Conservation (phyloP, 345 rosid species). For the Balakata baccata region DNA sequence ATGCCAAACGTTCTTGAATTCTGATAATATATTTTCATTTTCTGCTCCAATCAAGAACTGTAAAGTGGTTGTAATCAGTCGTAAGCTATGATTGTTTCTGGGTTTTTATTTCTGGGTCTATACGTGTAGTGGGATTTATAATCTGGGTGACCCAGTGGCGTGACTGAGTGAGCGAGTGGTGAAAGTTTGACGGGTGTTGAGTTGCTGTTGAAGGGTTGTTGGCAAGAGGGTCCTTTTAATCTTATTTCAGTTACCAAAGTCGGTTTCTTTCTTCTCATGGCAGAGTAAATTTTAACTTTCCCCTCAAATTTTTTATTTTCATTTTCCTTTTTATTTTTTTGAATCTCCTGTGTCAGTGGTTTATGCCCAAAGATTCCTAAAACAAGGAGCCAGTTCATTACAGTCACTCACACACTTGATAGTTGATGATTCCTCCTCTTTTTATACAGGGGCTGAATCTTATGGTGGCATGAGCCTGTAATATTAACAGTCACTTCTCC, state of each 20-base stretch:
- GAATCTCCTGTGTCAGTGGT: not conserved
- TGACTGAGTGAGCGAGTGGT: slow-evolving; percentile 13
- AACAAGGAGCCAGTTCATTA: not conserved
- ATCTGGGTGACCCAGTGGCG: not conserved
- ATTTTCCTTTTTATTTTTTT: not conserved
- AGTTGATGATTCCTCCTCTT: not conserved
- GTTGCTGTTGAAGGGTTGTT: slow-evolving; percentile 31
- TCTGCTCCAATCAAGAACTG: not conserved
- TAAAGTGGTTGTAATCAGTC: not conserved
- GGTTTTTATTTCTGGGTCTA: not conserved
- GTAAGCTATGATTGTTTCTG: not conserved
- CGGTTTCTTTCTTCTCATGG: not conserved
- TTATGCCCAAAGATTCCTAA: slow-evolving; percentile 1
- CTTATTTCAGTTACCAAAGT: slow-evolving; percentile 7
- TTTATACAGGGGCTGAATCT: not conserved
- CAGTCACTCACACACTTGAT: not conserved
- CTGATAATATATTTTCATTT: not conserved
- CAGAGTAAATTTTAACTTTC: not conserved
- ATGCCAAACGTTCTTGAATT: not conserved
- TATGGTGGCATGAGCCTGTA: not conserved
- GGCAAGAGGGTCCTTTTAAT: not conserved
- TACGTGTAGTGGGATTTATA: not conserved
- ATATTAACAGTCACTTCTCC: not conserved
- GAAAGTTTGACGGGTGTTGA: not conserved
- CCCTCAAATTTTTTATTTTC: no score